A percentile compares a stretch with the other conserved stretches of the same genome.
phyloP scores from a whole-genome alignment of 176 grass and related monocot genomes.

The Echinochloa phyllopogon region DNA sequence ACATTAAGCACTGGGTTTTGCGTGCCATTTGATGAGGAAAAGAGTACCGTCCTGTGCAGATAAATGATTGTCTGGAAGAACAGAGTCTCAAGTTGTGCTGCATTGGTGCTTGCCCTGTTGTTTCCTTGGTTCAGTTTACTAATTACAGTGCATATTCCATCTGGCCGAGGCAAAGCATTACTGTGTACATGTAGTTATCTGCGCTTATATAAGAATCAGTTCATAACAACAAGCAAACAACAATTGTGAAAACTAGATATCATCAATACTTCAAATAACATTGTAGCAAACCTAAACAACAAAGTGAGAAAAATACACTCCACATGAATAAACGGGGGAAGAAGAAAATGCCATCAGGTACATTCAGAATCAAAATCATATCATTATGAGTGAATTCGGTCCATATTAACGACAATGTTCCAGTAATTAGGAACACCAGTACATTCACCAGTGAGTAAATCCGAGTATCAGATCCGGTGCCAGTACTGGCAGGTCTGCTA shows the following conservation, averaged over 20 bases:
- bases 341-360: background rate
- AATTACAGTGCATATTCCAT: background rate
- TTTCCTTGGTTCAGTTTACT: background rate
- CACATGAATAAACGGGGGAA: background rate
- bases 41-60: too few relatives aligned
- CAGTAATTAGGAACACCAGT: conserved; percentile 1
- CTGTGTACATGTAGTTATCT: too few relatives aligned
- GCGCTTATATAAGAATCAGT: too few relatives aligned
- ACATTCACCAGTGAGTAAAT: conserved; percentile 17
- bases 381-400: background rate
- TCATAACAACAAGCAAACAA: too few relatives aligned
- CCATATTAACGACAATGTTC: background rate
- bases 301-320: background rate
- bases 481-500: conserved; percentile 23
- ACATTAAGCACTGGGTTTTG: conserved; percentile 1
- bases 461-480: conserved; percentile 27
- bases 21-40: too few relatives aligned
- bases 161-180: background rate
- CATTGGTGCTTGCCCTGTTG: too few relatives aligned
- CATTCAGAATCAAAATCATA: background rate
- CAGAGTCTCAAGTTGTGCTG: too few relatives aligned
- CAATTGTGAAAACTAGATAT: too few relatives aligned
- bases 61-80: too few relatives aligned
- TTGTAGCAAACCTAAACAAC: background rate
- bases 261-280: background rate